Evolutionary conservation across 2,329 filamentous ascomycete species (phyloP).

Genomic region (Calonectria pauciramosa): DNA sequence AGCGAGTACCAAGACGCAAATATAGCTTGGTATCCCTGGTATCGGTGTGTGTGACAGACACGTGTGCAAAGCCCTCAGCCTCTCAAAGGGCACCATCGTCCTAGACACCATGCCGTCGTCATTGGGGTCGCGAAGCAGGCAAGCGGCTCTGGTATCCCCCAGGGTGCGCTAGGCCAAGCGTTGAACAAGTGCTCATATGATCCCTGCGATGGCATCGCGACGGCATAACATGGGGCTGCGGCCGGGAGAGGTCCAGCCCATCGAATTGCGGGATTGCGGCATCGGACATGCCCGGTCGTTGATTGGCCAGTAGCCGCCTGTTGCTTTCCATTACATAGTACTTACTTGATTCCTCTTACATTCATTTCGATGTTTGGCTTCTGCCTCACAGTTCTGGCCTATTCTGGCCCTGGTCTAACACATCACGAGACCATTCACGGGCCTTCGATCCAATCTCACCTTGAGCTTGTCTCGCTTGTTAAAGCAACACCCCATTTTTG

Average conservation of each 20-base stretch:
- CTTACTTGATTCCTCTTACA: conserved; percentile 48
- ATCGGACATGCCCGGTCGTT: conserved; percentile 33
- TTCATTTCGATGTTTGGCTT: conserved; percentile 21
- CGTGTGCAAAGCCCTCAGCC: conserved; percentile 4
- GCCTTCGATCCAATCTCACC: conserved; percentile 33
- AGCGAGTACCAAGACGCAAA: conserved; percentile 2
- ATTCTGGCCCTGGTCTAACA: conserved; percentile 32
- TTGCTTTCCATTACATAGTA: conserved; percentile 47
- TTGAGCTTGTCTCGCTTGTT: conserved; percentile 33
- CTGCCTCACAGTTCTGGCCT: conserved; percentile 33
- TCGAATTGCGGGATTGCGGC: conserved; percentile 34
- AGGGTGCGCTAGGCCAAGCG: background rate
- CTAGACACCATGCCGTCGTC: background rate
- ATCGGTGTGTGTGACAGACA: conserved; percentile 4
- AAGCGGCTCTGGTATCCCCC: conserved; percentile 8
- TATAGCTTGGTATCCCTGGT: background rate
- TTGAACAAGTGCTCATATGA: conserved; percentile 25
- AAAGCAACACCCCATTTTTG: conserved; percentile 38
- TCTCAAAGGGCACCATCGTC: background rate
- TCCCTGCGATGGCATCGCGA: conserved; percentile 27
- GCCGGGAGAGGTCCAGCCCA: conserved; percentile 15
- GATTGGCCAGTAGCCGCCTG: conserved; percentile 45
- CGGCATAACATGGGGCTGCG: conserved; percentile 19
- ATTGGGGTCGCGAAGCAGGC: background rate
- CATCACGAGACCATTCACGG: conserved; percentile 46